These are phyloP conservation scores for Saussurea involucrata DNA, from an alignment of 129 eudicot species.

Conservation along the genomic window DNA sequence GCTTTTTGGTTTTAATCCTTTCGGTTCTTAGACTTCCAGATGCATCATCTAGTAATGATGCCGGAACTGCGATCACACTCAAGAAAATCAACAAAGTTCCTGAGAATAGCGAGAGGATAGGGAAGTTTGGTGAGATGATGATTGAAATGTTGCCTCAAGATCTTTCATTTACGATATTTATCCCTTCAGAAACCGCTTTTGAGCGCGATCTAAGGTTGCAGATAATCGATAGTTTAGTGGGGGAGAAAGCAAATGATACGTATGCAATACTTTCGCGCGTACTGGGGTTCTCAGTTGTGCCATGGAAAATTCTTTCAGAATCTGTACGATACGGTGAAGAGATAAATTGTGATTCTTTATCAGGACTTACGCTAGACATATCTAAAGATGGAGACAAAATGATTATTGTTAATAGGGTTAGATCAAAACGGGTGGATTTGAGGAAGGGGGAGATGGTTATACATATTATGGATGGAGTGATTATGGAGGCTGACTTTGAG, in stretches of 20 bases:
- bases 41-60: conserved; percentile 1
- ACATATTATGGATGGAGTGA: conserved; percentile 76
- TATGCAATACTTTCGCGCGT: conserved; percentile 65
- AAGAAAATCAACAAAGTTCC: conserved; percentile 2
- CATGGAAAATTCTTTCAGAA: conserved; percentile 49
- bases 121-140: conserved; percentile 63
- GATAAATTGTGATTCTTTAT: conserved; percentile 56
- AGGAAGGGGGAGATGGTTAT: conserved; percentile 49
- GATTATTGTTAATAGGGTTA: conserved; percentile 57
- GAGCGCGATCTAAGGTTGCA: conserved; percentile 50
- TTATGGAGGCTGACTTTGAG: conserved; percentile 88
- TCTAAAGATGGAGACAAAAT: conserved; percentile 47
- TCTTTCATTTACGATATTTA: conserved; percentile 67
- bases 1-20: conserved; percentile 38
- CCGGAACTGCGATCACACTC: conserved; percentile 4
- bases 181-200: conserved; percentile 65
- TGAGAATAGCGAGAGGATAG: conserved; percentile 23
- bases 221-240: conserved; percentile 35
- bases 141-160: conserved; percentile 73
- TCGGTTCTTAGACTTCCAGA: conserved; percentile 57
- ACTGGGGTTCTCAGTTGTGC: conserved; percentile 70
- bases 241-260: conserved; percentile 52
- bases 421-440: conserved; percentile 50
- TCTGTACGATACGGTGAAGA: conserved; percentile 36
- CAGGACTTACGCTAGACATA: conserved; percentile 47